Percentiles rank a stretch among this genome's conserved stretches.
phyloP scores from a whole-genome alignment of 495 filamentous ascomycete species.

The Neurospora intermedia region DNA sequence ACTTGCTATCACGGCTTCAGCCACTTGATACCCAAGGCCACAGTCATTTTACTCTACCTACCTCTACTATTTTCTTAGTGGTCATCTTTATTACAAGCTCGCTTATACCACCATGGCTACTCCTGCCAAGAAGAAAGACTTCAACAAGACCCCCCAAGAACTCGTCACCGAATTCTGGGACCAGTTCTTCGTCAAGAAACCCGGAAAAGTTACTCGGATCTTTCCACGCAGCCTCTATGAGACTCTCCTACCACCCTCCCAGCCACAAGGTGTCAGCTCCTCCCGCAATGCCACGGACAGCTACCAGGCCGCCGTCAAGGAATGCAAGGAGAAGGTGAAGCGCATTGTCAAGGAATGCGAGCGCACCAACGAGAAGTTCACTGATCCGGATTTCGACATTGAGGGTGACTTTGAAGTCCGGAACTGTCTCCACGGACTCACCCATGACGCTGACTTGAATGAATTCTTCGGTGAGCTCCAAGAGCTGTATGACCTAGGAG shows the following conservation, averaged over 20 bases:
- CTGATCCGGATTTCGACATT: conserved; percentile 69
- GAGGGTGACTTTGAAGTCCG: conserved; percentile 38
- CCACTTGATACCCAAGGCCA: background rate
- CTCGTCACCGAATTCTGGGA: conserved; percentile 21
- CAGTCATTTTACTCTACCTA: background rate
- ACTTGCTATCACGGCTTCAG: background rate
- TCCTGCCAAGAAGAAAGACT: conserved; percentile 8
- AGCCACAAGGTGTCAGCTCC: conserved; percentile 11
- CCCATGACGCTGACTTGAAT: background rate
- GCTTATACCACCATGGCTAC: background rate
- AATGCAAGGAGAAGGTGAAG: conserved; percentile 54
- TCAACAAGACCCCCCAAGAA: conserved; percentile 20
- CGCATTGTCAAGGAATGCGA: conserved; percentile 63
- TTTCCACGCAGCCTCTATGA: conserved; percentile 21
- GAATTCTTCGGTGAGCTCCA: background rate
- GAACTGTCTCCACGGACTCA: conserved; percentile 20
- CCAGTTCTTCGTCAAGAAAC: conserved; percentile 20
- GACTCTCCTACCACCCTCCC: conserved; percentile 16
- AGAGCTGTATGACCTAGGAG: background rate
- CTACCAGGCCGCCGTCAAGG: conserved; percentile 52
- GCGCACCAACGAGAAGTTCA: conserved; percentile 66
- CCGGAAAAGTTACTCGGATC: conserved; percentile 22
- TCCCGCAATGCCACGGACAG: conserved; percentile 28
- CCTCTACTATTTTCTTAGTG: background rate
- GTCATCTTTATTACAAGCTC: background rate